phyloP scores from a whole-genome alignment of 2,329 filamentous ascomycete species.

The Dryadomyces sulphureus region DNA sequence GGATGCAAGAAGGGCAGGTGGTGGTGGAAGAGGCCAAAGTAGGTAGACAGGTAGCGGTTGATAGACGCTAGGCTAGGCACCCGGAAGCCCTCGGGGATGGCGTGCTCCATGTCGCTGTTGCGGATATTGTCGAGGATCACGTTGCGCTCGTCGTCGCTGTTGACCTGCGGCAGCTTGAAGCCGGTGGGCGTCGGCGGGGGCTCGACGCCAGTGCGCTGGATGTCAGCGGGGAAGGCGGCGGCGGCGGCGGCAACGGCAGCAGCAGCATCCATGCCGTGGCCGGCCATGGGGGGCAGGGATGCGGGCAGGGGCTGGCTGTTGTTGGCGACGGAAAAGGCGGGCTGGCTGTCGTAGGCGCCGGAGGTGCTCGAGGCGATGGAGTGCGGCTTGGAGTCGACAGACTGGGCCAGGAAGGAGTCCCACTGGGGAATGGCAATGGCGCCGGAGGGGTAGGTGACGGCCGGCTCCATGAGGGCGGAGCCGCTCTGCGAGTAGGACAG shows the following conservation, averaged over 20 bases:
- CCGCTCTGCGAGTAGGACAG: conserved; percentile 59
- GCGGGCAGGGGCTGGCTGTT: conserved; percentile 41
- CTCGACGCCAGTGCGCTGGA: conserved; percentile 54
- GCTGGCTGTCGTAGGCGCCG: conserved; percentile 53
- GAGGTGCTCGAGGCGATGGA: conserved; percentile 53
- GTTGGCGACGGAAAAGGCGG: conserved; percentile 44
- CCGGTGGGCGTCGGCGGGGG: conserved; percentile 53
- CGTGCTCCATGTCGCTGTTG: conserved; percentile 62
- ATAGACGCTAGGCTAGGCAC: conserved; percentile 66
- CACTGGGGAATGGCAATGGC: conserved; percentile 76
- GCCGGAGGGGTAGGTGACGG: conserved; percentile 61
- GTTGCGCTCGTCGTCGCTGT: conserved; percentile 72
- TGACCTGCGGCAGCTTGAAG: conserved; percentile 63
- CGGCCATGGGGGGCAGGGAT: conserved; percentile 54
- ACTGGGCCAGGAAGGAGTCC: conserved; percentile 71
- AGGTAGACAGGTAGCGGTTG: conserved; percentile 87
- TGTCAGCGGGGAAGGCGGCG: conserved; percentile 56
- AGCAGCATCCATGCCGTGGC: conserved; percentile 42
- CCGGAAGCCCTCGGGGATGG: conserved; percentile 78
- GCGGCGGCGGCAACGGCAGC: conserved; percentile 55
- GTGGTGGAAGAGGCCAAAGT: conserved; percentile 94
- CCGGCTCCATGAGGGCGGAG: conserved; percentile 59
- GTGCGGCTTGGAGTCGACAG: conserved; percentile 59
- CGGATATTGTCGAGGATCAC: conserved; percentile 78
- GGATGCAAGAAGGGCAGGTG: conserved; percentile 93